Conservation (phyloP, 129 eudicot species). For the Chrysanthemum lavandulifolium region DNA sequence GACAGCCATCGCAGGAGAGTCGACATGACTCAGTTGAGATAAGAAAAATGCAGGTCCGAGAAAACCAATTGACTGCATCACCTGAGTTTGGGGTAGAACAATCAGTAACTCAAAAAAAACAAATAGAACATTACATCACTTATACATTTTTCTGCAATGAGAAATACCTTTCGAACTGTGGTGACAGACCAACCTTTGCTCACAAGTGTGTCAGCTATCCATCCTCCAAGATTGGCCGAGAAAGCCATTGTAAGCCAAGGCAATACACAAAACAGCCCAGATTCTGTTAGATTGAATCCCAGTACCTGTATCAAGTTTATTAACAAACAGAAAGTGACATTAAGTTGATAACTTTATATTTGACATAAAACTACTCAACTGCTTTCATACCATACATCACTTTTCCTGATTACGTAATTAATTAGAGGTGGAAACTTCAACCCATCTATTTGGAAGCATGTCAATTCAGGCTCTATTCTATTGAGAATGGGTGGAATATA, state of each 20-base stretch:
- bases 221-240: conserved; percentile 94
- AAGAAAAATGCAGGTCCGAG: conserved; percentile 97
- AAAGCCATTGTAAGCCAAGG: conserved; percentile 99
- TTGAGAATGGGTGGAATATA: too few relatives aligned
- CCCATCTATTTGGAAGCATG: too few relatives aligned
- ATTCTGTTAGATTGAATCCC: conserved; percentile 82
- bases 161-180: conserved; percentile 79
- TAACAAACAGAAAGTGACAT: neutral
- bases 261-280: conserved; percentile 80
- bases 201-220: conserved; percentile 95
- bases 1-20: conserved; percentile 95
- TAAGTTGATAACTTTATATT: neutral
- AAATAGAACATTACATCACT: neutral
- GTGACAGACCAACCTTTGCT: conserved; percentile 86
- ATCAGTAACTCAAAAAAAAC: neutral
- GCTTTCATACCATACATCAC: neutral
- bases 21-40: conserved; percentile 87
- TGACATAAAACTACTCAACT: neutral
- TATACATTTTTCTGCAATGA: conserved; percentile 7
- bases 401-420: neutral
- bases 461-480: too few relatives aligned
- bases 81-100: conserved; percentile 38
- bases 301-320: conserved; percentile 55
- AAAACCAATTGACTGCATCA: conserved; percentile 91
- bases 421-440: too few relatives aligned